A percentile compares a stretch with the other conserved stretches of the same genome.
Conservation (phyloP, 176 grass and related monocot species). For the Juncus inflexus region DNA sequence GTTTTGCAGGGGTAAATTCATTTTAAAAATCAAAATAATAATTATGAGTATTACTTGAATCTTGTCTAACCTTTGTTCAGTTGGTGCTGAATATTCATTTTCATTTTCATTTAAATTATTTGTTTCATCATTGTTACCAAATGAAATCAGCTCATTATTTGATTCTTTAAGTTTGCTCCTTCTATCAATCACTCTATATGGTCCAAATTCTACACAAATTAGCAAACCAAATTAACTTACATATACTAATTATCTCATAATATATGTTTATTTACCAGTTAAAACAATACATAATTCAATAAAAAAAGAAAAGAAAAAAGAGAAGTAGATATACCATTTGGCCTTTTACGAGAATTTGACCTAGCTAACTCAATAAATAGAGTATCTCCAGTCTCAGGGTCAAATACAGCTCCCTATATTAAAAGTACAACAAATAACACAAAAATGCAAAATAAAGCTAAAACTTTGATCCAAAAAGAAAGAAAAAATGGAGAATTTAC, state of each 20-base stretch:
- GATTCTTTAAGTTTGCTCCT: constrained; percentile 48
- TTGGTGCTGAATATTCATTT: constrained; percentile 16
- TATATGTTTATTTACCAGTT: no score
- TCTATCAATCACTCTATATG: constrained; percentile 83
- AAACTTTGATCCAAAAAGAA: constrained; percentile 4
- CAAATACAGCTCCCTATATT: constrained; percentile 73
- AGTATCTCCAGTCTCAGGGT: constrained; percentile 61
- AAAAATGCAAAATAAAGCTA: background rate
- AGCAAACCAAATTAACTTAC: constrained; percentile 8
- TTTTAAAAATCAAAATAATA: background rate
- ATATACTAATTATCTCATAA: background rate
- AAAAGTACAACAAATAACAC: background rate
- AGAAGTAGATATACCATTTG: constrained; percentile 39
- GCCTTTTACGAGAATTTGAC: constrained; percentile 81
- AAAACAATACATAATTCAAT: background rate
- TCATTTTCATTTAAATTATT: constrained; percentile 4
- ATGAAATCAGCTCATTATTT: constrained; percentile 18
- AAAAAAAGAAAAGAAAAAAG: background rate
- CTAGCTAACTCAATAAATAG: constrained; percentile 91
- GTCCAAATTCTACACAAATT: constrained; percentile 45
- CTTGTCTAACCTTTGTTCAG: constrained; percentile 22
- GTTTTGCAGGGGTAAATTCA: no score
- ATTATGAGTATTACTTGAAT: background rate
- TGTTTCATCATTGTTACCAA: background rate
- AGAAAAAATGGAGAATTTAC: constrained; percentile 18